Base-by-base conservation (phyloP, 1,139 yeast species). In the Suhomyces kunorum region DNA sequence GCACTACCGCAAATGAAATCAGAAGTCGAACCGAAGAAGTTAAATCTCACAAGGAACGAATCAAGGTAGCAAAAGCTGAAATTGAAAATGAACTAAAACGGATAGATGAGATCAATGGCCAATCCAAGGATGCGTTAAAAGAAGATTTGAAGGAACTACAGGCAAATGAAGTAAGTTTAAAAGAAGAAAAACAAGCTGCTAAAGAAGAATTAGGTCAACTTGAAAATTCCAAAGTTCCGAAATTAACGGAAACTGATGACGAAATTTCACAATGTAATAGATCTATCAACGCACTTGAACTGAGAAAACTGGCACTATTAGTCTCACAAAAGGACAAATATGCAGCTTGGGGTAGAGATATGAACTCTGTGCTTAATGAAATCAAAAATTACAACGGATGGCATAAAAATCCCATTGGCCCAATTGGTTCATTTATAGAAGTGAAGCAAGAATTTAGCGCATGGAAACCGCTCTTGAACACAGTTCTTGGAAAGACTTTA, bases 331-430 rank as follows among this genome's bases (percentile, higher is more conserved):
- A 51, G 31, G 66, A 67, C 42, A 56, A 57, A 34, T 69, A 55
- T 42, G 57, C 65, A 4, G 76, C 82, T 0, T 84, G 78, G 72
- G 82, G 79, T 5, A 43, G 49, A 1, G 61, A 62, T 12, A 72
- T 81, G 61, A 63, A 58, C 16, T 36, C 42, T 1, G 62, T 80
- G 6, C 52, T 83, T 8, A 48, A 53, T 1, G 76, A 65, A 1
- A 76, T 87, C 9, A 54, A 65, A 6, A 53, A 30, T 45, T 56
- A 17, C 28, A 48, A 33, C 24, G 55, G 39, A 65, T 86, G 76
- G 72, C 69, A 66, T 15, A 49, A 57, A 2, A 54, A 51, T 16
- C 95, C 95, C 0, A 59, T 86, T n/a, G 98, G 98, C 0, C 99
- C 99, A 0, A 45, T 90, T 1, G 98, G 97, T 0, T 53, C 71